Base-by-base conservation (phyloP, 495 filamentous ascomycete species). In the Penicillium ucsense region DNA sequence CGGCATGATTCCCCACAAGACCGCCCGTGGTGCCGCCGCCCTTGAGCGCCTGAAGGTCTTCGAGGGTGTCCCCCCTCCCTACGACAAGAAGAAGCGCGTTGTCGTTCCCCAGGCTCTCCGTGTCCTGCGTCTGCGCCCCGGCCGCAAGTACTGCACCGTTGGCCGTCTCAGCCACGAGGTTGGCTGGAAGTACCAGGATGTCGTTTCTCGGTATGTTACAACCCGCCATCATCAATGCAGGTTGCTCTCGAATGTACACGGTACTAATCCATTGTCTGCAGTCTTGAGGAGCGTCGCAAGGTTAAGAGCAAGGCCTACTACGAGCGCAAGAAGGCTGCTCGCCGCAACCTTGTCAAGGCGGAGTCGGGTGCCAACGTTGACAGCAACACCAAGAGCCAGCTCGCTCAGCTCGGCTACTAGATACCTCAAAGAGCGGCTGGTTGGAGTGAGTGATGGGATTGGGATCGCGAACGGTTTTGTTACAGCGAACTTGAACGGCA, bases 1-100 rank as follows among this genome's bases (percentile, higher is more conserved):
- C 67, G 92, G 92, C 70, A 98, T 98, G 92, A 91, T 97, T 56
- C 94, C 92, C 64, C 92, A 98, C 86, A 98, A 98, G 83, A 97
- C 92, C 58, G 78, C 91, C 67, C 92, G 92, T 67, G 92, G 92
- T 68, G 85, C 91, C 64, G 89, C 90, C 54, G 92, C 92, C 53
- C 72, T 98, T 71, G 89, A 96, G 80, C 84, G 92, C 71, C 86
- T 98, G 49, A 97, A 97, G 87, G 88, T 94, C 67, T 98, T 96
- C 76, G 92, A 98, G 87, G 92, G 92, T 79, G 82, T 97, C 60
- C 92, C 92, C 62, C 89, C 92, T 69, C 91, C 92, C 60, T 98
- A 98, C 66, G 92, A 98, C 80, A 92, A 92, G 77, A 90, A 94
- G 83, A 97, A 98, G 87, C 84, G 94, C 69, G 83, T 97, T 72